Conservation (phyloP, 345 rosid genomes). For the Ceriops zippeliana region DNA sequence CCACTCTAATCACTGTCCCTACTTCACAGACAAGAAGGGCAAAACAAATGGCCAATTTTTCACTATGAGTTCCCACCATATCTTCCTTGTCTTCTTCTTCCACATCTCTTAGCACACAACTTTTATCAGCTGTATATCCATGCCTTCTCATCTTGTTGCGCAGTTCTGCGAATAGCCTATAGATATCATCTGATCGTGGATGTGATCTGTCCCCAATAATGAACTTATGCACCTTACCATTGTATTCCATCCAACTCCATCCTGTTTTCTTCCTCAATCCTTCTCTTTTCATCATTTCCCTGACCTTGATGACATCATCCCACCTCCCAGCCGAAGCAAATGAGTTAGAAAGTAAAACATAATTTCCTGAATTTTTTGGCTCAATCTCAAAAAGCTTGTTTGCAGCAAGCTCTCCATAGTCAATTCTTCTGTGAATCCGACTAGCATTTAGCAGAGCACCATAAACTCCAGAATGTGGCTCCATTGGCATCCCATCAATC, state of each 20-base stretch:
- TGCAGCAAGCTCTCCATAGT: conserved; percentile 32
- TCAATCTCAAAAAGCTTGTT: conserved; percentile 32
- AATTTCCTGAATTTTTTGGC: conserved; percentile 31
- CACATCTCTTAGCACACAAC: conserved; percentile 40
- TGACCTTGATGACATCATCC: conserved; percentile 20
- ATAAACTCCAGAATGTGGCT: conserved; percentile 36
- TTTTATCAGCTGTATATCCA: conserved; percentile 35
- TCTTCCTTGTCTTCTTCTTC: conserved; percentile 46
- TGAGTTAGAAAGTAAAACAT: conserved; percentile 34
- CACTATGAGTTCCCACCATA: conserved; percentile 39
- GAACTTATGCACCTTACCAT: conserved; percentile 30
- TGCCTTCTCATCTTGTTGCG: conserved; percentile 27
- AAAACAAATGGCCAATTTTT: conserved; percentile 42
- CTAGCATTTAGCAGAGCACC: conserved; percentile 36
- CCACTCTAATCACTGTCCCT: conserved; percentile 35
- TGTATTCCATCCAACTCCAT: conserved; percentile 34
- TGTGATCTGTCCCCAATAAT: conserved; percentile 31
- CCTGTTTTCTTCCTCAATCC: conserved; percentile 30
- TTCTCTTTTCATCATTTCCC: conserved; percentile 27
- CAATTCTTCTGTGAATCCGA: conserved; percentile 24
- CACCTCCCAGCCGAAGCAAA: conserved; percentile 30
- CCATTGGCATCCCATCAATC: conserved; percentile 29
- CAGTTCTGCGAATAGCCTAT: conserved; percentile 25
- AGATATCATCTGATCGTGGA: conserved; percentile 32
- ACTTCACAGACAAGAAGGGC: conserved; percentile 38